Base-by-base conservation (phyloP, 2,329 filamentous ascomycete species). In the Aureobasidium sp. region DNA sequence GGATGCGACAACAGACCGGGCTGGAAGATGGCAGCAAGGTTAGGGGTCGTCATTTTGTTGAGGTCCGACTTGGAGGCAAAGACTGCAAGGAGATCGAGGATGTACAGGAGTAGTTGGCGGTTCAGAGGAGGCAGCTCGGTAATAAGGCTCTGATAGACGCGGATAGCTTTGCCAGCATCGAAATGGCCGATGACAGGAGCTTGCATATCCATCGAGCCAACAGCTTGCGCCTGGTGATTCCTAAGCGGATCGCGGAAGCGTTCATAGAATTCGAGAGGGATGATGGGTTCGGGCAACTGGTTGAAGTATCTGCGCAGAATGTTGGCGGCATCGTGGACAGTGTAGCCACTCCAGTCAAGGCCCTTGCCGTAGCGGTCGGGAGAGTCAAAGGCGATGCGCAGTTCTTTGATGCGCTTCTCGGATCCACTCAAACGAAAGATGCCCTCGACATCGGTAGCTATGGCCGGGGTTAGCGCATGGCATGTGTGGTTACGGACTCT, bases 251-350 rank as follows among this genome's bases (percentile, higher is more conserved):
- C 85, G 65, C 94, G 87, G 75, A 97, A 99, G 63, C 85, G 85
- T 70, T 95, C 89, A 73, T 99, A 99, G 66, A 97, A 87, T 69
- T 95, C 89, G 59, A 97, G 81, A 3, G 94, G 94, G 34, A 99
- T 94, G 66, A 99, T 96, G 5, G 94, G 94, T 73, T 99, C 94
- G 2, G 94, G 94, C 2, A 99, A 83, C 71, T 96, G 90, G 75
- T 97, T 97, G 65, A 99, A 86, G 73, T 99, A 99, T 69, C 94
- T 86, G 65, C 94, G 87, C 48, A 99, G 83, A 65, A 99, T 93
- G 72, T 97, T 99, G 70, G 94, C 92, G 29, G 94, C 94, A 81
- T 99, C 94, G 75, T 99, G 94, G 46, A 99, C 94, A 0, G 94
- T 99, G 74, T 96, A 99, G 51, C 94, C 94, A 51, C 91, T 89